Conservation (phyloP, 805 yeast genomes). For the Wickerhamiella occidentalis region DNA sequence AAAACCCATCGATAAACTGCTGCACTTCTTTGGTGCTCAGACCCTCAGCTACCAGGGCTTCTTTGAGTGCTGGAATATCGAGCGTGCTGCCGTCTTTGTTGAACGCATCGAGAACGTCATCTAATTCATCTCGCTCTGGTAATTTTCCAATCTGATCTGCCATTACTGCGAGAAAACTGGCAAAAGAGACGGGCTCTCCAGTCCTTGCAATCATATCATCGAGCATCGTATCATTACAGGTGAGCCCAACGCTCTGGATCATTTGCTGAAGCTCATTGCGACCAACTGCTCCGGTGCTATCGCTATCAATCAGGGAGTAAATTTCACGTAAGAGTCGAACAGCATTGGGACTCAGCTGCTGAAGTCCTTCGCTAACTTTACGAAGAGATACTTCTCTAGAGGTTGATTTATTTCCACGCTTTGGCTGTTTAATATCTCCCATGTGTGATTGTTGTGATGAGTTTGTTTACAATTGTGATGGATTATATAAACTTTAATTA, state of each 20-base stretch:
- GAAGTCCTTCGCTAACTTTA: conserved; percentile 21
- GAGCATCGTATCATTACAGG: conserved; percentile 12
- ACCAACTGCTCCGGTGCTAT: conserved; percentile 21
- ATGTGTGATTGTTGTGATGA: not conserved
- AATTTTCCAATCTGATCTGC: conserved; percentile 19
- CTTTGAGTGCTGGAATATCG: conserved; percentile 16
- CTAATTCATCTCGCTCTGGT: conserved; percentile 20
- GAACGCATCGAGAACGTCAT: conserved; percentile 20
- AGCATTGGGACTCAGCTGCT: conserved; percentile 21
- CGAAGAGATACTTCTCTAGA: conserved; percentile 13
- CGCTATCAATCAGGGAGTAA: conserved; percentile 21
- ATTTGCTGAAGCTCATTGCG: conserved; percentile 17
- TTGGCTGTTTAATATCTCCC: conserved; percentile 8
- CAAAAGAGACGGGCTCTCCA: conserved; percentile 22
- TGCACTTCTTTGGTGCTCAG: conserved; percentile 16
- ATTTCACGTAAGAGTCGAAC: conserved; percentile 22
- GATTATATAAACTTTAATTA: not conserved
- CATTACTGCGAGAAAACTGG: conserved; percentile 21
- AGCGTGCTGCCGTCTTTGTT: conserved; percentile 16
- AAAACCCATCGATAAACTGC: conserved; percentile 15
- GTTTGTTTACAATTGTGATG: conserved; percentile 3
- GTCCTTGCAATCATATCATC: conserved; percentile 20
- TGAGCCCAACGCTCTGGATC: conserved; percentile 20
- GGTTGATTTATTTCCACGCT: conserved; percentile 1
- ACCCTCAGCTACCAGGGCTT: conserved; percentile 18